These are phyloP conservation scores for Mortierella sp. DNA, from an alignment of 371 early-diverging fungal species.

Conservation along the genomic window DNA sequence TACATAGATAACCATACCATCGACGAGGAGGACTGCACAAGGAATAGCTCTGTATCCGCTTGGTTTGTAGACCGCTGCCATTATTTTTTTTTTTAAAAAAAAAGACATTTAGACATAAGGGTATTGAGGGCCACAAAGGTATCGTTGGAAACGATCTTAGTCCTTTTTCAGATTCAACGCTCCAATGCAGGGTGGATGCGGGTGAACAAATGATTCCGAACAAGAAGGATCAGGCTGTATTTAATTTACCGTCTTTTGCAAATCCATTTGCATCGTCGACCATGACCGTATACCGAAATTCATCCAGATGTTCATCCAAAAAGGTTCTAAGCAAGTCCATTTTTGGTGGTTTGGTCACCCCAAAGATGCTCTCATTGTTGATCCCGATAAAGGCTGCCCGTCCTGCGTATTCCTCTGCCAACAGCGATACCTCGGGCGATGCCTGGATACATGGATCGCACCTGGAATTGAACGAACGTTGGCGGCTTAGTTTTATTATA, in stretches of 20 bases:
- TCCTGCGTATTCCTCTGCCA: slow-evolving; percentile 48
- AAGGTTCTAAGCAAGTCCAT: slow-evolving; percentile 33
- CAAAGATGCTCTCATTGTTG: slow-evolving; percentile 51
- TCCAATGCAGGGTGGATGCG: no score
- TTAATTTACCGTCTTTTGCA: slow-evolving; percentile 43
- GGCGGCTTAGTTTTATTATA: no score
- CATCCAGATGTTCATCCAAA: slow-evolving; percentile 30
- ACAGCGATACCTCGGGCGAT: slow-evolving; percentile 42
- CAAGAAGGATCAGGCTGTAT: not conserved
- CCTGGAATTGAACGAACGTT: no score
- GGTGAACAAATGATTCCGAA: no score
- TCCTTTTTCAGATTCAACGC: no score
- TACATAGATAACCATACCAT: slow-evolving; percentile 39
- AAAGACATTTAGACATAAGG: no score
- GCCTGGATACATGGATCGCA: slow-evolving; percentile 45
- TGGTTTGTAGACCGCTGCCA: slow-evolving; percentile 39
- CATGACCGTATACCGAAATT: slow-evolving; percentile 43
- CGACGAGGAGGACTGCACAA: slow-evolving; percentile 35
- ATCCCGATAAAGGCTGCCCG: slow-evolving; percentile 40
- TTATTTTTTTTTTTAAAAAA: not conserved
- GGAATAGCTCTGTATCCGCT: slow-evolving; percentile 49
- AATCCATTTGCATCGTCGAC: slow-evolving; percentile 49
- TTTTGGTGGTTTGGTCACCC: slow-evolving; percentile 34
- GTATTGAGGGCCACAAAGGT: no score
- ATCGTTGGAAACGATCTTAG: no score